Evolutionary conservation across 805 yeast species (phyloP).

Genomic region (Wickerhamiella allomyrinae): DNA sequence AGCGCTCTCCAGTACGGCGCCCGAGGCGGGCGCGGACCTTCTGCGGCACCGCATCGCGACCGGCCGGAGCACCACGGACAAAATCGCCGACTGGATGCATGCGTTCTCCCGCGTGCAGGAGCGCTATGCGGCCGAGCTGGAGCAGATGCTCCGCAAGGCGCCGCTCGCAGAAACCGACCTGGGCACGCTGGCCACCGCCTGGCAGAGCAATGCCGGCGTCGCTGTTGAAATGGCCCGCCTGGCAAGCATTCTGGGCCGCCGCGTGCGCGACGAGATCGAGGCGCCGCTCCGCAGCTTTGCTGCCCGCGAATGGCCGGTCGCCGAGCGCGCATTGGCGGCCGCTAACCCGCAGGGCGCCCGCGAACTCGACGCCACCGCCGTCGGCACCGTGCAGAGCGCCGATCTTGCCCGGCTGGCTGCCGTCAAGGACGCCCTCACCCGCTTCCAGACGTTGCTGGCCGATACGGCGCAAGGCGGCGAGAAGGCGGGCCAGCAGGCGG

Average conservation of each 20-base stretch:
- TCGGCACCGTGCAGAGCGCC: constrained; percentile 39
- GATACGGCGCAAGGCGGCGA: constrained; percentile 37
- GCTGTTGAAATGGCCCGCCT: constrained; percentile 23
- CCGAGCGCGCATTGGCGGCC: constrained; percentile 9
- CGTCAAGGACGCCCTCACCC: constrained; percentile 51
- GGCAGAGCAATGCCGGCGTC: constrained; percentile 17
- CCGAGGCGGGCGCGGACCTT: constrained; percentile 46
- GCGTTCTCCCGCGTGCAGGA: constrained; percentile 37
- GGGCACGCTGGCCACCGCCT: constrained; percentile 22
- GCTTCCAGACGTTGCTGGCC: constrained; percentile 45
- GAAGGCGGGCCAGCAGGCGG: constrained; percentile 43
- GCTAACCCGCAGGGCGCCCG: constrained; percentile 1
- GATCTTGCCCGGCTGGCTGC: constrained; percentile 37
- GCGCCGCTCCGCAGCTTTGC: constrained; percentile 24
- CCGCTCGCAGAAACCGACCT: constrained; percentile 13
- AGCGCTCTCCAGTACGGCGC: constrained; percentile 23
- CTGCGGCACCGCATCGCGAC: constrained; percentile 42
- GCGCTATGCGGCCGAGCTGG: constrained; percentile 35
- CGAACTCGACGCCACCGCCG: constrained; percentile 28
- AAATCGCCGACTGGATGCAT: constrained; percentile 46
- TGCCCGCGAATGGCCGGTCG: constrained; percentile 29
- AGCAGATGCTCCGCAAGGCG: constrained; percentile 15
- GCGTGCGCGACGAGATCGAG: constrained; percentile 27
- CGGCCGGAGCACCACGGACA: constrained; percentile 42
- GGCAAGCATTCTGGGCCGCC: constrained; percentile 22